These are phyloP conservation scores for Jamesozyma hellenica DNA, from an alignment of 805 yeast genomes.

Conservation along the genomic window DNA sequence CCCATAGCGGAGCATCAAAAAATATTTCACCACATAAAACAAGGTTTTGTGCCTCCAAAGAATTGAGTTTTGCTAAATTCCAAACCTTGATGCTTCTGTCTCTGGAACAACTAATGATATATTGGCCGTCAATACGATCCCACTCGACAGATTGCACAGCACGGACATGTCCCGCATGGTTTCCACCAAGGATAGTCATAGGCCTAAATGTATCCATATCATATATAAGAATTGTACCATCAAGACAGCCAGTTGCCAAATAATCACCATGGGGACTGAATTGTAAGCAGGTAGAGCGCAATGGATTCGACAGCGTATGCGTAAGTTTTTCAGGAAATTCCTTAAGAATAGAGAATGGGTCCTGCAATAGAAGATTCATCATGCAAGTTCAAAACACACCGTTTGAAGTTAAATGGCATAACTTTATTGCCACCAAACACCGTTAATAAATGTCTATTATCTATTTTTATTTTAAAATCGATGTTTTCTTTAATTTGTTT, in stretches of 20 bases:
- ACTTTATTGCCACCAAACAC: too few relatives aligned
- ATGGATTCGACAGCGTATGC: constrained; percentile 50
- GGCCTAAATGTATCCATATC: constrained; percentile 53
- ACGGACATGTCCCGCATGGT: constrained; percentile 55
- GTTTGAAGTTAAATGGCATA: too few relatives aligned
- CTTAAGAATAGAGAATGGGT: constrained; percentile 83
- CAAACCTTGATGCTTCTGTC: constrained; percentile 79
- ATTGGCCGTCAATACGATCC: constrained; percentile 49
- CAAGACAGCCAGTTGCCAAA: constrained; percentile 66
- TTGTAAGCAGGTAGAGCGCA: constrained; percentile 56
- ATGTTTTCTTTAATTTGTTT: neutral
- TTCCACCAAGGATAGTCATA: constrained; percentile 32
- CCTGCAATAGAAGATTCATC: constrained; percentile 63
- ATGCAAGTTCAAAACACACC: too few relatives aligned
- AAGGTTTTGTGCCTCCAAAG: constrained; percentile 12
- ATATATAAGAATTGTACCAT: constrained; percentile 64
- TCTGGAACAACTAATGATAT: constrained; percentile 57
- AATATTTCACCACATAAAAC: constrained; percentile 35
- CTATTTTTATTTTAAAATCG: too few relatives aligned
- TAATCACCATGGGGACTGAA: constrained; percentile 75
- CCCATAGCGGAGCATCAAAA: constrained; percentile 71
- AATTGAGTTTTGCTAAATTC: constrained; percentile 42
- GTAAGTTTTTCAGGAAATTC: constrained; percentile 84
- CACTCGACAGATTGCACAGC: constrained; percentile 67
- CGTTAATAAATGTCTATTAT: too few relatives aligned